Percentiles rank a stretch among this genome's conserved stretches.
phyloP scores from a whole-genome alignment of 371 early-diverging fungal genomes.

The Rhizomucor pusillus region DNA sequence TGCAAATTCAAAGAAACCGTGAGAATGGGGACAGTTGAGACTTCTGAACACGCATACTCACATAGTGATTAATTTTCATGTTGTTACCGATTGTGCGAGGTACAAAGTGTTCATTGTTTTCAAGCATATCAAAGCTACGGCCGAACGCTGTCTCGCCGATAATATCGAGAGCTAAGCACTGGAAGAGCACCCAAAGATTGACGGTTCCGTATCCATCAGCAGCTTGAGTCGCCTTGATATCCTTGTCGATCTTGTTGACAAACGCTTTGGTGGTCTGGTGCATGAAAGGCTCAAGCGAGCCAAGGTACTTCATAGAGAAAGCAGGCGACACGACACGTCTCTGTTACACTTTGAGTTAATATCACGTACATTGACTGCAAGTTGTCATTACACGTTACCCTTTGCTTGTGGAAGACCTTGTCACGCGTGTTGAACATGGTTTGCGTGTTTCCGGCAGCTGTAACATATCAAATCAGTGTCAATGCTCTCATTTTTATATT shows the following conservation, averaged over 20 bases:
- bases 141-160: constrained; percentile 42
- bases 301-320: constrained; percentile 40
- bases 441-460: constrained; percentile 1
- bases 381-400: constrained; percentile 11
- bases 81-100: constrained; percentile 13
- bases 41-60: too few species aligned
- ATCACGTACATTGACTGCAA: neutral
- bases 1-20: neutral
- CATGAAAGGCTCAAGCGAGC: constrained; percentile 38
- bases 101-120: constrained; percentile 33
- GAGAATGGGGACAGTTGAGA: neutral
- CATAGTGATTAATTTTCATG: constrained; percentile 7
- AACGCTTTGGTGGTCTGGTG: constrained; percentile 11
- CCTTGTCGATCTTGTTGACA: constrained; percentile 15
- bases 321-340: constrained; percentile 44
- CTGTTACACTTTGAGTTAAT: constrained; percentile 6
- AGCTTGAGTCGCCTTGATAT: constrained; percentile 8
- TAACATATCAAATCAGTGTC: neutral
- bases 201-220: constrained; percentile 14
- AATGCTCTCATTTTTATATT: too few species aligned
- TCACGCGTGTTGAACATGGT: constrained; percentile 30
- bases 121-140: constrained; percentile 42
- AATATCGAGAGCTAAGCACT: constrained; percentile 42
- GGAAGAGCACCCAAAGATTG: constrained; percentile 34
- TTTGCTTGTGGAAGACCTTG: constrained; percentile 26